Evolutionary conservation across 352 stramenopile species (phyloP).

Genomic region (Pilasporangium apinafurcum): DNA sequence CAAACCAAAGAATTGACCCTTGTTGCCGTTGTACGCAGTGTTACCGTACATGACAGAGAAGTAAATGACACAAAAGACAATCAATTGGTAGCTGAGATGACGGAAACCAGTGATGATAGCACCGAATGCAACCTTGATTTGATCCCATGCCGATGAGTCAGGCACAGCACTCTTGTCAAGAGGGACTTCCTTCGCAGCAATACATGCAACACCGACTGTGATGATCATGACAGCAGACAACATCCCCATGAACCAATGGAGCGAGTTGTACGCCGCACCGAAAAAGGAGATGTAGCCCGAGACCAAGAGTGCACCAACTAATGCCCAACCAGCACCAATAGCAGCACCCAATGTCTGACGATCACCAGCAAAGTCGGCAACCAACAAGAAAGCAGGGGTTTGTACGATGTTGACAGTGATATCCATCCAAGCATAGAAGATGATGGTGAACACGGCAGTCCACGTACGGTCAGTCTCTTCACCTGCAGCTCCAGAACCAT

Average conservation of each 20-base stretch:
- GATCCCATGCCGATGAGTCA: too few species aligned
- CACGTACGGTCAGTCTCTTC: constrained; percentile 29
- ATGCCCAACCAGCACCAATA: constrained; percentile 39
- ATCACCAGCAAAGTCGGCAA: constrained; percentile 48
- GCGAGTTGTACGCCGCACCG: constrained; percentile 33
- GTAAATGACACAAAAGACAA: too few species aligned
- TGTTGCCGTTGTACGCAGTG: constrained; percentile 59
- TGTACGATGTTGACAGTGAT: constrained; percentile 50
- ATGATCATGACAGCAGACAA: constrained; percentile 29
- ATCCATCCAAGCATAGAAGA: constrained; percentile 67
- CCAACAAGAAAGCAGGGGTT: constrained; percentile 33
- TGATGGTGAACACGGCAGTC: constrained; percentile 39
- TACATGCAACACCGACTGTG: constrained; percentile 19
- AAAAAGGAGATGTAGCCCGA: constrained; percentile 42
- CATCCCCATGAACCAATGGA: constrained; percentile 51
- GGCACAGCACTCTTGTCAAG: constrained; percentile 8
- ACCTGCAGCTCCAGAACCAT: constrained; percentile 14
- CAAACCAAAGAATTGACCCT: constrained; percentile 58
- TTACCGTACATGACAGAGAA: constrained; percentile 51
- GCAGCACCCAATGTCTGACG: constrained; percentile 40
- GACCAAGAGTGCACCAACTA: constrained; percentile 35
- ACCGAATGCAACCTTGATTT: too few species aligned
- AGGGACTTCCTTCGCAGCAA: constrained; percentile 21
- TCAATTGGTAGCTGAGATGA: too few species aligned
- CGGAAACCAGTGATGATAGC: too few species aligned